Base-by-base conservation (phyloP, 1,284 basidiomycete species). In the Vanrija pseudolonga region DNA sequence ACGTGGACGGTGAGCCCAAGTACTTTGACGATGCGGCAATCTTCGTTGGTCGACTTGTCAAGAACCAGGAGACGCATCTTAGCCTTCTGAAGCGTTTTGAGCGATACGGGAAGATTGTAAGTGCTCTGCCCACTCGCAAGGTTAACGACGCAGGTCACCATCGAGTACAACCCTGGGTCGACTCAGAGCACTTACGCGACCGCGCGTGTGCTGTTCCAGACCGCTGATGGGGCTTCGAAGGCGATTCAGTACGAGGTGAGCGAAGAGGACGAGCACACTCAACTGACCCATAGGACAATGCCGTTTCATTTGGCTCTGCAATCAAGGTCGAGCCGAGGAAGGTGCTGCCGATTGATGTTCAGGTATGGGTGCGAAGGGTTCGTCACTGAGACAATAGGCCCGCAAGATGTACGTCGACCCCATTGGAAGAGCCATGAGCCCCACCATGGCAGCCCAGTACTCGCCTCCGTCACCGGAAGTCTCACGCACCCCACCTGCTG, bases 101-200 rank as follows among this genome's bases (percentile, higher is more conserved):
- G n/a, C 56, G 44, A n/a, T 68, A 73, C 52, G 71, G 71, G 1
- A 47, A 41, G n/a, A 64, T 73, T 22, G 64, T 70, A 23, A 61
- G 63, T 61, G 15, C 18, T 12, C 17, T 2, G 38, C 39, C 0
- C 12, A 23, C n/a, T n/a, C n/a, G 26, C 49, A 17, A 5, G 9
- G 2, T 38, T 54, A 40, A 62, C 28, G 4, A 32, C 6, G 12
- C 37, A 71, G 67, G 52, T 51, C 3, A 18, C 51, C 3, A 52
- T 73, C 44, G 69, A 70, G 48, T 67, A 60, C 45, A 66, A 65
- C 47, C 65, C 61, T 0, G 4, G 22, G 17, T n/a, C 18, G 18
- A 37, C 26, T 4, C 38, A 51, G 3, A 42, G 51, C 6, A 62
- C 58, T 2, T 65, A 64, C 36, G 55, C 59, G 0, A 63, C 19